Conservation (phyloP, 495 filamentous ascomycete species). For the Bathelium albidoporum region DNA sequence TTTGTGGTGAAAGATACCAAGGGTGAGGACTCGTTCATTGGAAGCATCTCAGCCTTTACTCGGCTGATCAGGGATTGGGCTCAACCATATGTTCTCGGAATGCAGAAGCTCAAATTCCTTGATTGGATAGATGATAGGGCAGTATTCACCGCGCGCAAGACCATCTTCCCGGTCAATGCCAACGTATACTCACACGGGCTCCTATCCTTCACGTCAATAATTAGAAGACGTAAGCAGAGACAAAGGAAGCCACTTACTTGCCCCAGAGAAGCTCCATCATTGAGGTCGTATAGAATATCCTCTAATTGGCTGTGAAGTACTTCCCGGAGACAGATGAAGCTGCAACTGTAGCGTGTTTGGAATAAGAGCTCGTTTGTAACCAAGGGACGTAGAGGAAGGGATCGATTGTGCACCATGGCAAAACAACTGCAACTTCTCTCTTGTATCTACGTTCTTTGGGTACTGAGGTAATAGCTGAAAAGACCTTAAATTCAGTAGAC, state of each 20-base stretch:
- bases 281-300: slow-evolving; percentile 53
- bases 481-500: no score
- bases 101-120: slow-evolving; percentile 33
- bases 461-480: no score
- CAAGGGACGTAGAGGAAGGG: no score
- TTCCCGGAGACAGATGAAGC: slow-evolving; percentile 79
- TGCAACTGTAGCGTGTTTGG: no score
- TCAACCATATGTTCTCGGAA: slow-evolving; percentile 56
- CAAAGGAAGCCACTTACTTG: no score
- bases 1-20: slow-evolving; percentile 53
- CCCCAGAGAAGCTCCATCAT: slow-evolving; percentile 51
- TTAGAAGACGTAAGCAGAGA: no score
- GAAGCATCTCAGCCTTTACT: slow-evolving; percentile 67
- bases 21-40: slow-evolving; percentile 58
- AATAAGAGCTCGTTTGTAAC: no score
- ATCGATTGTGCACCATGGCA: no score
- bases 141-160: slow-evolving; percentile 60
- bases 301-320: slow-evolving; percentile 61
- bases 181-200: no score
- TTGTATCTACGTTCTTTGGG: no score
- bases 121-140: slow-evolving; percentile 64
- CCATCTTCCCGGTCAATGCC: slow-evolving; percentile 78
- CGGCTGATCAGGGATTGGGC: slow-evolving; percentile 49
- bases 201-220: no score
- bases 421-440: no score